These are phyloP conservation scores for Myriosclerotinia scirpicola DNA, from an alignment of 2,329 filamentous ascomycete genomes.

Conservation along the genomic window DNA sequence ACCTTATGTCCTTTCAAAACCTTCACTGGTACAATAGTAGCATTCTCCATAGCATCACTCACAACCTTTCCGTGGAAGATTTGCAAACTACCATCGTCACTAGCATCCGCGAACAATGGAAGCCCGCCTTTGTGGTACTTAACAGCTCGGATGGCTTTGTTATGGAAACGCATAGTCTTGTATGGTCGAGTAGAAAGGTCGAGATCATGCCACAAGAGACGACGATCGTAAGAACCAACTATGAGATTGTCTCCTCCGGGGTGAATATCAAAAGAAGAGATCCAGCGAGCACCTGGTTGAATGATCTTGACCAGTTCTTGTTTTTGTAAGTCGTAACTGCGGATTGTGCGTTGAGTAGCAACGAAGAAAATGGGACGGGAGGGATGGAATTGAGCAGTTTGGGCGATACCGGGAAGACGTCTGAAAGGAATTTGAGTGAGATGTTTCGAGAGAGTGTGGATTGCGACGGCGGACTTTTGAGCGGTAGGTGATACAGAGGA, in stretches of 20 bases:
- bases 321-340: constrained; percentile 88
- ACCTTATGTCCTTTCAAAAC: constrained; percentile 89
- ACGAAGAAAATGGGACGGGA: constrained; percentile 92
- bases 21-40: constrained; percentile 94
- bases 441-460: constrained; percentile 94
- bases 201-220: constrained; percentile 94
- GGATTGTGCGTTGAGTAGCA: constrained; percentile 88
- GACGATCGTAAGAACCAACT: constrained; percentile 90
- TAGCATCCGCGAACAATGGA: constrained; percentile 90
- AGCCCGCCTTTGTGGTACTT: constrained; percentile 77
- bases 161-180: constrained; percentile 94
- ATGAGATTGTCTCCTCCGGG: constrained; percentile 91
- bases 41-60: constrained; percentile 92
- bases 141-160: constrained; percentile 85
- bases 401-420: constrained; percentile 68
- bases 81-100: constrained; percentile 90
- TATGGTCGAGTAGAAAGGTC: constrained; percentile 88
- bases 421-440: constrained; percentile 94
- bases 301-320: constrained; percentile 92
- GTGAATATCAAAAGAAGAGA: constrained; percentile 91
- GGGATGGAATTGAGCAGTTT: constrained; percentile 93
- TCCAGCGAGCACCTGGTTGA: constrained; percentile 91
- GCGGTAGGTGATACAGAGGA: constrained; percentile 83
- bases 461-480: constrained; percentile 77
- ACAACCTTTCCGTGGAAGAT: constrained; percentile 97